Evolutionary conservation across 805 yeast genomes (phyloP).

Genomic region (Debaryomyces hansenii): DNA sequence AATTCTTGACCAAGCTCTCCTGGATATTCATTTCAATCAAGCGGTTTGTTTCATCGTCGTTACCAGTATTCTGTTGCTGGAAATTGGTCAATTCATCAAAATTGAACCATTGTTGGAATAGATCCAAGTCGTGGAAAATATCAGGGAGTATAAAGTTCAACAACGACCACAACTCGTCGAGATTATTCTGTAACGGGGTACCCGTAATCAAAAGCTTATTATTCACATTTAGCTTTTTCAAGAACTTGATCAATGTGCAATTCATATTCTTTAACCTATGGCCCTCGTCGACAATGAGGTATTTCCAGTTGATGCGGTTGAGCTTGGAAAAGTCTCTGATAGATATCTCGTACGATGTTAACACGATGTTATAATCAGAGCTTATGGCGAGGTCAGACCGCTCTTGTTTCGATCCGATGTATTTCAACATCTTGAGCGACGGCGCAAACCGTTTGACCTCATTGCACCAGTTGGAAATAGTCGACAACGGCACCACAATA

Average conservation of each 20-base stretch:
- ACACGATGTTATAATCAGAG: conserved; percentile 49
- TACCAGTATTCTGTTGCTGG: conserved; percentile 8
- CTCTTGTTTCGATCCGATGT: conserved; percentile 62
- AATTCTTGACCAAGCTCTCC: conserved; percentile 60
- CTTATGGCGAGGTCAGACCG: conserved; percentile 45
- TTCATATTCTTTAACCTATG: conserved; percentile 86
- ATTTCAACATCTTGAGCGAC: conserved; percentile 55
- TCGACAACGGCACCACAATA: conserved; percentile 79
- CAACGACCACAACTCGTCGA: conserved; percentile 89
- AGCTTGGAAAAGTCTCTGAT: conserved; percentile 65
- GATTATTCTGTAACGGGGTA: conserved; percentile 92
- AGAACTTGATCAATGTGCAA: conserved; percentile 68
- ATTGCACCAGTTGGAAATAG: conserved; percentile 79
- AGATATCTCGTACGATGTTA: conserved; percentile 82
- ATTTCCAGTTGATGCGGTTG: conserved; percentile 66
- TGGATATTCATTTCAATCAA: conserved; percentile 56
- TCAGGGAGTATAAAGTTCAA: conserved; percentile 91
- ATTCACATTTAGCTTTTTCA: conserved; percentile 64
- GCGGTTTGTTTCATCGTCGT: conserved; percentile 40
- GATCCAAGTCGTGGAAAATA: conserved; percentile 83
- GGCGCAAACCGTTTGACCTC: conserved; percentile 81
- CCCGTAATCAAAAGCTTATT: conserved; percentile 87
- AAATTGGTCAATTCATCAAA: conserved; percentile 56
- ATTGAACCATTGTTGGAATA: conserved; percentile 94
- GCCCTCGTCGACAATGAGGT: conserved; percentile 91